These are phyloP conservation scores for Alnus rubra DNA, from an alignment of 306 rosid genomes.

Conservation along the genomic window DNA sequence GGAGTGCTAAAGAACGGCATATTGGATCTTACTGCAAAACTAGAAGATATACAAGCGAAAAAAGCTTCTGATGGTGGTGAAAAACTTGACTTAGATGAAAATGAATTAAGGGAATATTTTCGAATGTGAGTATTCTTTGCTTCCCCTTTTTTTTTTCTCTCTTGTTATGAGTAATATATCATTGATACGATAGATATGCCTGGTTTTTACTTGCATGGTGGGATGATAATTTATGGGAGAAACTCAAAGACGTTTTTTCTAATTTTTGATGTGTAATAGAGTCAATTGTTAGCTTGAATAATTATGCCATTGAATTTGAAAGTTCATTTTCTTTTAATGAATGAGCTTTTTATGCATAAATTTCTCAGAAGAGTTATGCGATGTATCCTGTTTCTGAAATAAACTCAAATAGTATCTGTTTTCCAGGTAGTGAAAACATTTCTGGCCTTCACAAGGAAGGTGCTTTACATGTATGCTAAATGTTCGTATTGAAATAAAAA, in stretches of 20 bases:
- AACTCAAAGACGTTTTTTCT: not conserved
- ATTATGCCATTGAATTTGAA: not conserved
- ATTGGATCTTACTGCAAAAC: slow-evolving; percentile 62
- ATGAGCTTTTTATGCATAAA: too few relatives aligned
- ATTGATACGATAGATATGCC: not conserved
- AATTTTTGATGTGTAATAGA: not conserved
- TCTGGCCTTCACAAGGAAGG: too few relatives aligned
- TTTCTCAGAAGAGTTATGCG: not conserved
- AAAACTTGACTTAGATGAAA: slow-evolving; percentile 63
- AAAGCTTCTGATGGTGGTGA: slow-evolving; percentile 62
- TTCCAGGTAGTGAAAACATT: too few relatives aligned
- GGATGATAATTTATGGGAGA: not conserved
- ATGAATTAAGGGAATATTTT: slow-evolving; percentile 76
- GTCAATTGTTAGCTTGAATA: not conserved
- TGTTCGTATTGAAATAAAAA: too few relatives aligned
- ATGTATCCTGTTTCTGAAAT: not conserved
- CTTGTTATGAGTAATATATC: not conserved
- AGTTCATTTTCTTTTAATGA: not conserved
- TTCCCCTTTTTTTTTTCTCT: not conserved
- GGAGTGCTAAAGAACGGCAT: slow-evolving; percentile 60
- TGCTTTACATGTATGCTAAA: too few relatives aligned
- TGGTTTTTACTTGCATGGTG: not conserved
- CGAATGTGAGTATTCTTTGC: slow-evolving; percentile 63
- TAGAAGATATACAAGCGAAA: slow-evolving; percentile 59
- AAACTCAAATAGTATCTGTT: too few relatives aligned